Evolutionary conservation across 495 filamentous ascomycete genomes (phyloP).

Genomic region (Amorphotheca resinae): DNA sequence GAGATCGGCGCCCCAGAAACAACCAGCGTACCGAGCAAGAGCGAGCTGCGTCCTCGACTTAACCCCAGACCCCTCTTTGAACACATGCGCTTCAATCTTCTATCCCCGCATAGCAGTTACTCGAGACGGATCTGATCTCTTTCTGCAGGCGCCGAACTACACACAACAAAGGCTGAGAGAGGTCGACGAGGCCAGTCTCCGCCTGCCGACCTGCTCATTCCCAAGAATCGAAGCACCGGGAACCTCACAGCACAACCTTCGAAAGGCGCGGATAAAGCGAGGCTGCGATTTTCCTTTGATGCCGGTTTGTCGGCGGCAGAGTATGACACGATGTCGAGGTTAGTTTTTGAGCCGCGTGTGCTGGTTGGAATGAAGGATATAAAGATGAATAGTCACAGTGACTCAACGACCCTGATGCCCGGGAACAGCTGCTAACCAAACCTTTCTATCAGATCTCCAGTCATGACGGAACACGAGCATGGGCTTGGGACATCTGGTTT

Average conservation of each 20-base stretch:
- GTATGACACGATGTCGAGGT: slow-evolving; percentile 41
- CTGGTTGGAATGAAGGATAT: not conserved
- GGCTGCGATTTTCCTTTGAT: slow-evolving; percentile 45
- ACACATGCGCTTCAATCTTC: not conserved
- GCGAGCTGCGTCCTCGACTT: not conserved
- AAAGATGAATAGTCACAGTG: not conserved
- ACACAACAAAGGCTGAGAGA: slow-evolving; percentile 4
- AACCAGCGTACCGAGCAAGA: slow-evolving; percentile 11
- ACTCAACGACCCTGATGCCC: slow-evolving; percentile 22
- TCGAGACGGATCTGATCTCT: slow-evolving; percentile 4
- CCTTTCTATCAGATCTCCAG: slow-evolving; percentile 27
- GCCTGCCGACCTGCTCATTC: slow-evolving; percentile 27
- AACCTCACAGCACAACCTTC: slow-evolving; percentile 38
- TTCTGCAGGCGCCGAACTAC: slow-evolving; percentile 17
- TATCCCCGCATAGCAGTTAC: not conserved
- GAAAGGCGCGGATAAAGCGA: slow-evolving; percentile 24
- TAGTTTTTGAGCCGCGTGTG: slow-evolving; percentile 9
- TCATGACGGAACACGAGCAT: slow-evolving; percentile 47
- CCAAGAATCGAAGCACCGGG: slow-evolving; percentile 50
- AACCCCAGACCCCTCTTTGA: slow-evolving; percentile 3
- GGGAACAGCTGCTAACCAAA: slow-evolving; percentile 10
- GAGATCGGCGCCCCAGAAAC: not conserved
- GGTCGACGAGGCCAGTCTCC: slow-evolving; percentile 6
- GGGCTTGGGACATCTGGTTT: slow-evolving; percentile 60
- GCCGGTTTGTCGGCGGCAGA: slow-evolving; percentile 32